A percentile compares a stretch with the other conserved stretches of the same genome.
Evolutionary conservation across 2,329 filamentous ascomycete genomes (phyloP).

Genomic region (Diaporthe helianthi): DNA sequence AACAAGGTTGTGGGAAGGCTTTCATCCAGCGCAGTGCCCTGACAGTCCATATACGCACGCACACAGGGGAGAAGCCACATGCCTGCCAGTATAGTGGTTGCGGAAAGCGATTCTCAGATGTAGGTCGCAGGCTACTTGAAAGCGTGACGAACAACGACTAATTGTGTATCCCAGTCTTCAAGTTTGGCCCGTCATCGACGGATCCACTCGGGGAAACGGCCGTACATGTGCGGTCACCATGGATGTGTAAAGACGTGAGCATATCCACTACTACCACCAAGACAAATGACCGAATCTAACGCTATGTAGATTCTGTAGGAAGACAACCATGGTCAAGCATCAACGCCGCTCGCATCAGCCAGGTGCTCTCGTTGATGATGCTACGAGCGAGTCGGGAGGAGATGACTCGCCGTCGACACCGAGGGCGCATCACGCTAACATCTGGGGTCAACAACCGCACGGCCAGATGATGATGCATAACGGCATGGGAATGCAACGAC

Average conservation of each 20-base stretch:
- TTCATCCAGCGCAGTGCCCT: conserved; percentile 76
- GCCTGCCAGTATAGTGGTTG: conserved; percentile 71
- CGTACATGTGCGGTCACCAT: conserved; percentile 67
- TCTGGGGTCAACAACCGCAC: conserved; percentile 17
- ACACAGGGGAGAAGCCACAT: conserved; percentile 76
- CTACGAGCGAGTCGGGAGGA: conserved; percentile 62
- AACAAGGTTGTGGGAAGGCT: conserved; percentile 69
- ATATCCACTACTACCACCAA: not conserved
- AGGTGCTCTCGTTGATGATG: conserved; percentile 62
- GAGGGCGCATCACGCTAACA: conserved; percentile 46
- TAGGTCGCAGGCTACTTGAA: conserved; percentile 47
- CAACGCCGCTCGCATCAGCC: conserved; percentile 68
- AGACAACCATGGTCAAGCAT: conserved; percentile 75
- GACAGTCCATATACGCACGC: conserved; percentile 74
- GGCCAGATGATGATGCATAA: conserved; percentile 23
- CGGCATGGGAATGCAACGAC: conserved; percentile 18
- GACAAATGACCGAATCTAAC: conserved; percentile 28
- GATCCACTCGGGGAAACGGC: conserved; percentile 72
- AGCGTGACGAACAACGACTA: not conserved
- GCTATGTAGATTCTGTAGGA: conserved; percentile 69
- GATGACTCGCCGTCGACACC: conserved; percentile 67
- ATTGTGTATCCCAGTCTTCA: conserved; percentile 58
- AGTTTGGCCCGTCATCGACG: conserved; percentile 70
- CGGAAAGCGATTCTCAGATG: conserved; percentile 74
- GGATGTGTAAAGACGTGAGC: conserved; percentile 68